Conservation (phyloP, 176 grass and related monocot genomes). For the Paspalum notatum region DNA sequence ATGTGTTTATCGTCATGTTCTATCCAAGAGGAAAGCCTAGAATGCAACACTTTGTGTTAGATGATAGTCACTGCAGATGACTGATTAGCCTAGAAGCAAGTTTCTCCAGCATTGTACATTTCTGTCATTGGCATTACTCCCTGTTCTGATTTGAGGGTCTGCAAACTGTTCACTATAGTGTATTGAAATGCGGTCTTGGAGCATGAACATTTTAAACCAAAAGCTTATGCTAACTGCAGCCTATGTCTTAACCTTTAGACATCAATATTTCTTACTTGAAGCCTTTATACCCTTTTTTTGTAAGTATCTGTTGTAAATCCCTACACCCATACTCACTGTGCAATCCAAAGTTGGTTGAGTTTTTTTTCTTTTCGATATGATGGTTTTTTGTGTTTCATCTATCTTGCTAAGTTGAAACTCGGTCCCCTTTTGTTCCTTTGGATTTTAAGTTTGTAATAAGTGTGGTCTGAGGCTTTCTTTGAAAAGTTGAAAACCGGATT, state of each 20-base stretch:
- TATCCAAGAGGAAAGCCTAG: not conserved
- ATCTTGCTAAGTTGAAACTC: no score
- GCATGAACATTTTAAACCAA: not conserved
- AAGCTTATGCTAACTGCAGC: not conserved
- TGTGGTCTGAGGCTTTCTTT: no score
- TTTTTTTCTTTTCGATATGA: no score
- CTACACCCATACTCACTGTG: not conserved
- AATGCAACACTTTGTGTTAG: not conserved
- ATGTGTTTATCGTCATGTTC: not conserved
- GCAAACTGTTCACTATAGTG: not conserved
- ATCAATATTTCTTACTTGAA: no score
- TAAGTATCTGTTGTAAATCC: not conserved
- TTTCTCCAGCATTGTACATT: not conserved
- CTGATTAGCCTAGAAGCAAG: not conserved
- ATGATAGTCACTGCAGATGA: not conserved
- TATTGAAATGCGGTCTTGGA: not conserved
- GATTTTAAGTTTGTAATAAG: no score
- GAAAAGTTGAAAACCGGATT: no score
- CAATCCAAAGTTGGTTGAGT: no score
- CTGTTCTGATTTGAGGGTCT: not conserved
- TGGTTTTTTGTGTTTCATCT: no score
- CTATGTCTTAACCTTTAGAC: no score
- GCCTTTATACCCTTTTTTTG: not conserved
- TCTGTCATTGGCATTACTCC: not conserved
- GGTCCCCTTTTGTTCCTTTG: no score